These are phyloP conservation scores for Russula compacta DNA, from an alignment of 768 basidiomycete genomes.

Conservation along the genomic window DNA sequence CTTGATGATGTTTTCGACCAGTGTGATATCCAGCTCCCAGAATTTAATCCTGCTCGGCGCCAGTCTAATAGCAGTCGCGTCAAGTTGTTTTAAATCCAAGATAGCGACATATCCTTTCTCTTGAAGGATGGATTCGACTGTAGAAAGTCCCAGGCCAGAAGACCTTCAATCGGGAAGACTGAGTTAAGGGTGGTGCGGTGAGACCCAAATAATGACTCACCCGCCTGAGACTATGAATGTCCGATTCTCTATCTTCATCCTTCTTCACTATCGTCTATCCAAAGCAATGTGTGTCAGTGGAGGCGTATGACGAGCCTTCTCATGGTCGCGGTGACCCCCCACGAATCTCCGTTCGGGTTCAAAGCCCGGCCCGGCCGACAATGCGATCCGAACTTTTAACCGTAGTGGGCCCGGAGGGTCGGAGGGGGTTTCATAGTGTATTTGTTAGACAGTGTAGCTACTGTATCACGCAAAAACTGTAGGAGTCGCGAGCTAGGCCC, in stretches of 20 bases:
- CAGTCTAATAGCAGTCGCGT: not conserved
- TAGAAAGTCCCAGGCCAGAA: slow-evolving; percentile 49
- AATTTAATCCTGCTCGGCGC: slow-evolving; percentile 7
- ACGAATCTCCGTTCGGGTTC: too few species aligned
- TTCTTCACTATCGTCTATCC: not conserved
- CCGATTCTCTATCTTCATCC: slow-evolving; percentile 42
- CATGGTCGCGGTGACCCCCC: too few species aligned
- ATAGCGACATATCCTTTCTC: slow-evolving; percentile 28
- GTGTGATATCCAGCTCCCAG: slow-evolving; percentile 24
- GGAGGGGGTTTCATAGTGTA: too few species aligned
- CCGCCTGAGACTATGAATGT: slow-evolving; percentile 53
- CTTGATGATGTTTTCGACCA: slow-evolving; percentile 21
- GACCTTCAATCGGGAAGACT: slow-evolving; percentile 30
- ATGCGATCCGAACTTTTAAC: too few species aligned
- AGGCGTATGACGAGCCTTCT: not conserved
- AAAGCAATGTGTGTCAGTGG: not conserved
- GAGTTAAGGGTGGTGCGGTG: not conserved
- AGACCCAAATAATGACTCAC: slow-evolving; percentile 26
- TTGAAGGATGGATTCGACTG: slow-evolving; percentile 39
- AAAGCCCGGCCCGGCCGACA: too few species aligned
- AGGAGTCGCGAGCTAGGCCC: too few species aligned
- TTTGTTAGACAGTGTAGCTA: too few species aligned
- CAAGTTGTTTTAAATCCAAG: slow-evolving; percentile 39
- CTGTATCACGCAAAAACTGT: too few species aligned
- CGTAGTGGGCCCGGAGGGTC: too few species aligned